Conservation (phyloP, 1,284 basidiomycete genomes). For the Melampsora allii-populina region DNA sequence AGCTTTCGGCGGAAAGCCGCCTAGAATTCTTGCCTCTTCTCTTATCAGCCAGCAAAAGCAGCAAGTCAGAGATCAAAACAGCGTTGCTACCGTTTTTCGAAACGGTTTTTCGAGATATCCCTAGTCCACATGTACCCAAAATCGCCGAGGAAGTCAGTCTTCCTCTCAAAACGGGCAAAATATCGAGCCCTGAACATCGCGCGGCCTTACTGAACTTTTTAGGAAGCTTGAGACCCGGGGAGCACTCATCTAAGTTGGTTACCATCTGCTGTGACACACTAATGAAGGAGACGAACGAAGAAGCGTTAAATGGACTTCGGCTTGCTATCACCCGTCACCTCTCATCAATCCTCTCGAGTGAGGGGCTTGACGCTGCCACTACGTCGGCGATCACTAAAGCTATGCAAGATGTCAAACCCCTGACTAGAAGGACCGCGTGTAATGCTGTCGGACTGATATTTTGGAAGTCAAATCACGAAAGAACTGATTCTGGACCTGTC, state of each 20-base stretch:
- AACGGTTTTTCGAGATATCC: constrained; percentile 56
- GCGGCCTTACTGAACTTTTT: constrained; percentile 74
- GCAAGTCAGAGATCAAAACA: constrained; percentile 63
- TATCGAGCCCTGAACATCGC: constrained; percentile 80
- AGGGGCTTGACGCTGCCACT: constrained; percentile 15
- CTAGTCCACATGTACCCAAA: constrained; percentile 51
- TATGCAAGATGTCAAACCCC: constrained; percentile 41
- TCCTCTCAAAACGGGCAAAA: constrained; percentile 75
- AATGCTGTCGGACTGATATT: constrained; percentile 37
- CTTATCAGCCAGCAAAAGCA: constrained; percentile 72
- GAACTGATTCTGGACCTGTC: not conserved
- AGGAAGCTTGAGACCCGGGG: constrained; percentile 16
- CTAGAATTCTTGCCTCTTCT: constrained; percentile 64
- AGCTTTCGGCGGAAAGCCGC: constrained; percentile 61
- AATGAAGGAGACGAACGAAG: constrained; percentile 42
- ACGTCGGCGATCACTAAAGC: constrained; percentile 18
- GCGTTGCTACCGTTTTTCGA: constrained; percentile 65
- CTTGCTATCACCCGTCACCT: constrained; percentile 26
- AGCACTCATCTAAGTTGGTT: constrained; percentile 21
- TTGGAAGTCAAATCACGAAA: constrained; percentile 20
- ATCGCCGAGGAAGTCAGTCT: constrained; percentile 65
- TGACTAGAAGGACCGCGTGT: constrained; percentile 28
- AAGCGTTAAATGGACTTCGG: constrained; percentile 21
- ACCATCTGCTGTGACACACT: constrained; percentile 36
- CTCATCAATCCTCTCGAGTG: constrained; percentile 9